phyloP scores from a whole-genome alignment of 129 eudicot species.

The Lactuca sativa region DNA sequence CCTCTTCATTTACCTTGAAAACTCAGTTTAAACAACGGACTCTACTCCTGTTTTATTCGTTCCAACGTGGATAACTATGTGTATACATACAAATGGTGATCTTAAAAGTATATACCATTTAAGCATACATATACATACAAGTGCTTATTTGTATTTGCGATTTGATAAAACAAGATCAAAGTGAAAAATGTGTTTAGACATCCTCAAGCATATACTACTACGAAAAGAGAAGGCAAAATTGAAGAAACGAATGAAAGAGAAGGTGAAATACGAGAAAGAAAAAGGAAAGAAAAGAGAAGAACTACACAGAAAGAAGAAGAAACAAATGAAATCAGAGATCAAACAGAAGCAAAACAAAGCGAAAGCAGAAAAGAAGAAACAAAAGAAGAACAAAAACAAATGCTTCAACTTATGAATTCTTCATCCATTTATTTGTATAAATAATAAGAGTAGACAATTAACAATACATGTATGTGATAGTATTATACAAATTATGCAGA shows the following conservation, averaged over 20 bases:
- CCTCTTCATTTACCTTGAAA: conserved; percentile 13
- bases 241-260: conserved; percentile 26
- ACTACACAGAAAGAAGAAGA: conserved; percentile 5
- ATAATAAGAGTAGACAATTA: background rate
- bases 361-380: conserved; percentile 6
- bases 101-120: background rate
- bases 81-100: background rate
- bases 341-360: conserved; percentile 3
- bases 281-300: conserved; percentile 16
- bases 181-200: conserved; percentile 35
- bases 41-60: background rate
- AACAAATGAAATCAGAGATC: background rate
- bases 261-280: conserved; percentile 17
- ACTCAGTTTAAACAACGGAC: conserved; percentile 7
- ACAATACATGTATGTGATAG: background rate
- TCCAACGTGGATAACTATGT: conserved; percentile 16
- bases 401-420: conserved; percentile 20
- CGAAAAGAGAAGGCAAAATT: conserved; percentile 26
- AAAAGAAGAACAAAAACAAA: conserved; percentile 7
- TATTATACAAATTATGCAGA: background rate
- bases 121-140: background rate
- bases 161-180: background rate
- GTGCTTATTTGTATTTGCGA: background rate
- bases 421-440: background rate
- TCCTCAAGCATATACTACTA: conserved; percentile 29